Evolutionary conservation across 176 grass and related monocot species (phyloP), one percentile per base, ranked within the genome.

Genomic region (Oryza brachyantha): DNA sequence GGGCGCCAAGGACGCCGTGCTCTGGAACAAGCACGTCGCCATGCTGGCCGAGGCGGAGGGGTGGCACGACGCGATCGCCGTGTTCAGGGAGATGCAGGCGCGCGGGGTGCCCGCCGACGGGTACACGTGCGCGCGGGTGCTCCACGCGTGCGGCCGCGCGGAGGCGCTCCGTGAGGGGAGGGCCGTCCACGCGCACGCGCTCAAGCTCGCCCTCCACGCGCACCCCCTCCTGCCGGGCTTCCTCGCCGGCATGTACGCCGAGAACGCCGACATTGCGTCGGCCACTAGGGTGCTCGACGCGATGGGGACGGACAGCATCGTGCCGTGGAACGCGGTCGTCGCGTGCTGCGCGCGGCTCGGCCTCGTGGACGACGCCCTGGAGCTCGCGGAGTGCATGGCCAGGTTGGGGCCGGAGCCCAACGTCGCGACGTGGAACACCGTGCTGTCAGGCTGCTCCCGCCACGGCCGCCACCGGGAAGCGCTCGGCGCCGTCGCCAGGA

Each of bases 191-290:
- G 85, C 78, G 35, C 70, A 84, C 46, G 86, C 74, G 17, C 63
- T 87, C 46, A 93, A 81, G 85, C 72, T 78, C 2, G 81, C 80
- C 0, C 38, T 83, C 62, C 72, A 37, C 34, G 59, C 50, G 28
- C 74, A 84, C 74, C 68, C 72, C 72, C 75, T 90, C 67, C 83
- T 97, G 2, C 87, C 87, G 19, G 87, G 89, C n/a, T 97, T 91
- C 76, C 91, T 97, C 65, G 87, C 91, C 45, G 87, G 83, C 12
- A 97, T 97, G 90, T 97, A 97, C 83, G 89, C 93, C n/a, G 91
- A 91, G 87, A 86, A 88, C 67, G 84, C 86, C 7, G 48, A 79
- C 25, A 76, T 91, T 29, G 77, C 45, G 11, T 46, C 82, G 13
- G 90, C 93, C 10, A 90, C 66, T 9, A 84, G 73, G 54, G 87